phyloP scores from a whole-genome alignment of 176 grass and related monocot species.

The Avena atlantica region DNA sequence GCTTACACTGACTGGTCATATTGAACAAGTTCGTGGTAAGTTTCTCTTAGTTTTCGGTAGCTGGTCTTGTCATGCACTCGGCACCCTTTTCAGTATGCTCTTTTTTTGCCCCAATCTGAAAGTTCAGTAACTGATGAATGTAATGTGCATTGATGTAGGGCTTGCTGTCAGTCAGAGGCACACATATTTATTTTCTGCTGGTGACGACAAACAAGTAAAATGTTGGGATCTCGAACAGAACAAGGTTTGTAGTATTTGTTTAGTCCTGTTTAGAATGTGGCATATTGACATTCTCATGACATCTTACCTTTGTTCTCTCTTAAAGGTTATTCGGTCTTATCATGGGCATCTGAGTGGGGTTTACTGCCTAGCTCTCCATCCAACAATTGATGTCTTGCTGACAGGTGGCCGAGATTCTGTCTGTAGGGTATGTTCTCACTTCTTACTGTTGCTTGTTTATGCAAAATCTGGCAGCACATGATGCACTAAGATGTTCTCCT shows the following conservation, averaged over 20 bases:
- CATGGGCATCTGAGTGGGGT: slow-evolving; percentile 99
- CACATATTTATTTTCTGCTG: slow-evolving; percentile 98
- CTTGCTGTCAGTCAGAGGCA: slow-evolving; percentile 94
- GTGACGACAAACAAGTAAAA: slow-evolving; percentile 99
- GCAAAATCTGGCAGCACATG: background rate
- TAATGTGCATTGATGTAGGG: slow-evolving; percentile 57
- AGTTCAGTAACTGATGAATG: slow-evolving; percentile 27
- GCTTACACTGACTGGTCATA: slow-evolving; percentile 97
- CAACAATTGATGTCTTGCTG: slow-evolving; percentile 90
- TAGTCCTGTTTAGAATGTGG: background rate
- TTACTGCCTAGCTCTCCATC: slow-evolving; percentile 96
- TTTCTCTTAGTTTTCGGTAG: slow-evolving; percentile 24
- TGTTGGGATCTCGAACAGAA: slow-evolving; percentile 99
- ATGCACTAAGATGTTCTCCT: slow-evolving; percentile 16
- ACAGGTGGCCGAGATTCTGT: slow-evolving; percentile 98
- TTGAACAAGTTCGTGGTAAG: slow-evolving; percentile 93
- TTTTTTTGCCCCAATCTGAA: background rate
- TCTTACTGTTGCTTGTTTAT: background rate
- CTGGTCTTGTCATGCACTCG: background rate
- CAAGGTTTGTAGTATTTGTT: slow-evolving; percentile 66
- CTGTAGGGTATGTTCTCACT: slow-evolving; percentile 74
- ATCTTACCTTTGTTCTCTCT: slow-evolving; percentile 21
- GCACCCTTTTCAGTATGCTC: slow-evolving; percentile 4
- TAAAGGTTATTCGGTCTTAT: slow-evolving; percentile 95
- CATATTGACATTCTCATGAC: slow-evolving; percentile 32